phyloP scores from a whole-genome alignment of 768 basidiomycete genomes.

The Termitomyces sp. region DNA sequence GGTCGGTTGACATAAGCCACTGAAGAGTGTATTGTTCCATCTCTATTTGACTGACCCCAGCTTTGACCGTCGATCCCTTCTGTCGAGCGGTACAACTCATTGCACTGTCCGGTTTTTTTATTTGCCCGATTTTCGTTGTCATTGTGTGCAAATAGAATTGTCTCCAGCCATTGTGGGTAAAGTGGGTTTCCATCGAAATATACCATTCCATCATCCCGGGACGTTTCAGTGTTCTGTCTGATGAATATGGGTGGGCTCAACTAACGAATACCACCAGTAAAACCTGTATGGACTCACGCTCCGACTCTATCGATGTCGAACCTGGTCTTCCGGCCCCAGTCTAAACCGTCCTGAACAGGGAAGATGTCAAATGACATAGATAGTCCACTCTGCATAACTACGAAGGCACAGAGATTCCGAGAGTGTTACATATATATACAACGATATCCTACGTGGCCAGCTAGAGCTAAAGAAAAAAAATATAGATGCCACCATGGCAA shows the following conservation, averaged over 20 bases:
- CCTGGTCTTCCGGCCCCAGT: not conserved
- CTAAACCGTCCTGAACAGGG: not conserved
- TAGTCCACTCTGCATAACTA: not conserved
- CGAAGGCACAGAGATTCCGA: too few species aligned
- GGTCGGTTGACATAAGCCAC: not conserved
- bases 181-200: not conserved
- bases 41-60: not conserved
- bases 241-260: not conserved
- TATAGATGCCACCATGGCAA: not conserved
- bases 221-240: not conserved
- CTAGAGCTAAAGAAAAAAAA: not conserved
- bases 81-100: not conserved
- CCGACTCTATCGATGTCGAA: not conserved
- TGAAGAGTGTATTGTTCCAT: not conserved
- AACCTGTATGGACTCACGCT: not conserved
- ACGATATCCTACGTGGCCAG: not conserved
- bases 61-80: not conserved
- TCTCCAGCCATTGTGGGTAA: not conserved
- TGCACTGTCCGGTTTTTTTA: not conserved
- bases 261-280: not conserved
- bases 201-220: not conserved
- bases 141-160: not conserved
- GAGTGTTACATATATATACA: not conserved
- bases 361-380: not conserved
- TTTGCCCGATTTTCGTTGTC: not conserved